Conservation (phyloP, 306 rosid genomes). For the Trichosanthes truncata region DNA sequence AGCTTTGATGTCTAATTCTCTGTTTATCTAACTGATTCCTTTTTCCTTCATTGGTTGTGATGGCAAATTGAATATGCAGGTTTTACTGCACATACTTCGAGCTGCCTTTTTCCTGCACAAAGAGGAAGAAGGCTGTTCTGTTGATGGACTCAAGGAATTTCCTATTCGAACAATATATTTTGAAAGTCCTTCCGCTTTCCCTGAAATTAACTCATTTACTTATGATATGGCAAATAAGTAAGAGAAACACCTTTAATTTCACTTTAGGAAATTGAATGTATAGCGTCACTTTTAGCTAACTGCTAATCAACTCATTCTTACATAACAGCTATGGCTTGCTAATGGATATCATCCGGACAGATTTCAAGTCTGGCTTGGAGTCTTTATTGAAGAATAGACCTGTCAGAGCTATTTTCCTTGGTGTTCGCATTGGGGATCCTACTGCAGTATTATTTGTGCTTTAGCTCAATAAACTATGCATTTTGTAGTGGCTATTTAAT, state of each 20-base stretch:
- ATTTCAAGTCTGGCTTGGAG: slow-evolving; percentile 95
- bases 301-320: slow-evolving; percentile 11
- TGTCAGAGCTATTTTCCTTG: slow-evolving; percentile 84
- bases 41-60: slow-evolving; percentile 13
- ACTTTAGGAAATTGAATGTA: background rate
- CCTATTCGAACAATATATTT: slow-evolving; percentile 87
- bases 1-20: slow-evolving; percentile 26
- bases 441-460: slow-evolving; percentile 61
- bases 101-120: slow-evolving; percentile 83
- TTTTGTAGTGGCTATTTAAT: background rate
- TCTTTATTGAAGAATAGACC: slow-evolving; percentile 63
- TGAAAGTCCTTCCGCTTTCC: slow-evolving; percentile 69
- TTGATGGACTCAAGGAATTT: slow-evolving; percentile 41
- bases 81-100: slow-evolving; percentile 84
- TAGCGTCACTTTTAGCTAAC: background rate
- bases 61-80: slow-evolving; percentile 42
- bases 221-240: slow-evolving; percentile 58
- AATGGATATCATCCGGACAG: slow-evolving; percentile 66
- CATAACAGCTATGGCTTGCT: slow-evolving; percentile 74
- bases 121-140: slow-evolving; percentile 44
- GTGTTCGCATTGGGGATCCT: slow-evolving; percentile 96
- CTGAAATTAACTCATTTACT: slow-evolving; percentile 81
- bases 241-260: slow-evolving; percentile 28
- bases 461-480: slow-evolving; percentile 1
- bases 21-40: slow-evolving; percentile 5